Evolutionary conservation across 2,329 filamentous ascomycete species (phyloP).

Genomic region (Dothiorella sarmentorum): DNA sequence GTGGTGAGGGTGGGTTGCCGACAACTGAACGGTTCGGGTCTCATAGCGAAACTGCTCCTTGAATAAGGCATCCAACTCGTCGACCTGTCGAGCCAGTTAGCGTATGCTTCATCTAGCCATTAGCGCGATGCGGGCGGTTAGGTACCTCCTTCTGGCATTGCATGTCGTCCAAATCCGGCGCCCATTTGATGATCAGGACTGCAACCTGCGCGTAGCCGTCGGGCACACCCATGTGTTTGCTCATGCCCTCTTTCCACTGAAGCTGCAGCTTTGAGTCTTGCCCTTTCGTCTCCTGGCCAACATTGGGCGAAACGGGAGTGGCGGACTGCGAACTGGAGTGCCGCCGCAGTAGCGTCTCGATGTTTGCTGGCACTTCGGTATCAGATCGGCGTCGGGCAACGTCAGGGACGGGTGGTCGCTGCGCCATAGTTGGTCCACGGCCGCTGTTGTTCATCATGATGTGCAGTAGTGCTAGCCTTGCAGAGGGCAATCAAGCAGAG

Average conservation of each 20-base stretch:
- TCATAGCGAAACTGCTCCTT: slow-evolving; percentile 29
- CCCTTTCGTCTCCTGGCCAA: slow-evolving; percentile 20
- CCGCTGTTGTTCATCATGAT: too few relatives aligned
- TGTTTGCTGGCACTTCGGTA: neutral
- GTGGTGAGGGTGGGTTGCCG: slow-evolving; percentile 33
- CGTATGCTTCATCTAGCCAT: neutral
- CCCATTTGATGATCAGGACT: slow-evolving; percentile 38
- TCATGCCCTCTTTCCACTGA: slow-evolving; percentile 33
- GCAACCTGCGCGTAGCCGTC: slow-evolving; percentile 34
- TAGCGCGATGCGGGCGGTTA: neutral
- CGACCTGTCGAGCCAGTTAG: slow-evolving; percentile 23
- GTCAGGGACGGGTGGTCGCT: neutral
- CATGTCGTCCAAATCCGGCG: slow-evolving; percentile 33
- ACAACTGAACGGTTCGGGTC: slow-evolving; percentile 32
- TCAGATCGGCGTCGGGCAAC: neutral
- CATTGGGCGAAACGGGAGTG: too few relatives aligned
- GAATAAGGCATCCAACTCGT: slow-evolving; percentile 31
- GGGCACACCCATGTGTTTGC: slow-evolving; percentile 28
- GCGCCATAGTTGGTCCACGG: too few relatives aligned
- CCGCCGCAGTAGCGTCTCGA: neutral
- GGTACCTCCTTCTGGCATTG: slow-evolving; percentile 33
- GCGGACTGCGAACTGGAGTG: too few relatives aligned
- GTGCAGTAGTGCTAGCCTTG: too few relatives aligned
- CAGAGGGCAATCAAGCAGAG: too few relatives aligned
- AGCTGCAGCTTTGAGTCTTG: slow-evolving; percentile 29